phyloP scores from a whole-genome alignment of 768 basidiomycete species.

The Tephrocybe sp. region DNA sequence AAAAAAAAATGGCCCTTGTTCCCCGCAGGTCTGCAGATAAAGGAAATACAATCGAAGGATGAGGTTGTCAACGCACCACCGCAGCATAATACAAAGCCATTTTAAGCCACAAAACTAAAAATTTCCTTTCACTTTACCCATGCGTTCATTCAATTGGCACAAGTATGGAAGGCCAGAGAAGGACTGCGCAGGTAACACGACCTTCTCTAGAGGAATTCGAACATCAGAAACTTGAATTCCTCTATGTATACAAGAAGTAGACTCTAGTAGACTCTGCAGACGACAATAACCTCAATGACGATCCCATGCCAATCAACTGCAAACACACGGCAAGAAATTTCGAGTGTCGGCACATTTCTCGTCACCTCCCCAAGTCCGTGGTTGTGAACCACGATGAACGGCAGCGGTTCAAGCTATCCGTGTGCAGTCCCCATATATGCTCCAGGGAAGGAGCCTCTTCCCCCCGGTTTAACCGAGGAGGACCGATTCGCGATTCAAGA shows the following conservation, averaged over 20 bases:
- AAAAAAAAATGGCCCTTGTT: slow-evolving; percentile 10
- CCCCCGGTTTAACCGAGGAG: slow-evolving; percentile 78
- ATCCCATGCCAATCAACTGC: slow-evolving; percentile 2
- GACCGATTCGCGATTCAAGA: slow-evolving; percentile 67
- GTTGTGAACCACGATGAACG: slow-evolving; percentile 15
- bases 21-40: slow-evolving; percentile 1
- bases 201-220: too few species aligned
- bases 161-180: too few species aligned
- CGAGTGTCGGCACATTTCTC: not conserved
- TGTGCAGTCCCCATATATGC: slow-evolving; percentile 73
- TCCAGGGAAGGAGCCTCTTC: slow-evolving; percentile 85
- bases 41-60: not conserved
- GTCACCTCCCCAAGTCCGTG: not conserved
- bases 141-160: too few species aligned
- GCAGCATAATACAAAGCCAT: too few species aligned
- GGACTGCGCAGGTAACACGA: too few species aligned
- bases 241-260: too few species aligned
- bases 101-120: too few species aligned
- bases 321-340: slow-evolving; percentile 15
- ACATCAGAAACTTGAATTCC: too few species aligned
- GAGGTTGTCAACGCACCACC: not conserved
- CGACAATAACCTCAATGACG: too few species aligned
- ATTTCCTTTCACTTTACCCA: too few species aligned
- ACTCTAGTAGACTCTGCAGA: too few species aligned
- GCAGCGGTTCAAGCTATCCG: slow-evolving; percentile 23